Conservation (phyloP, 805 yeast species). For the Spathaspora sp. region DNA sequence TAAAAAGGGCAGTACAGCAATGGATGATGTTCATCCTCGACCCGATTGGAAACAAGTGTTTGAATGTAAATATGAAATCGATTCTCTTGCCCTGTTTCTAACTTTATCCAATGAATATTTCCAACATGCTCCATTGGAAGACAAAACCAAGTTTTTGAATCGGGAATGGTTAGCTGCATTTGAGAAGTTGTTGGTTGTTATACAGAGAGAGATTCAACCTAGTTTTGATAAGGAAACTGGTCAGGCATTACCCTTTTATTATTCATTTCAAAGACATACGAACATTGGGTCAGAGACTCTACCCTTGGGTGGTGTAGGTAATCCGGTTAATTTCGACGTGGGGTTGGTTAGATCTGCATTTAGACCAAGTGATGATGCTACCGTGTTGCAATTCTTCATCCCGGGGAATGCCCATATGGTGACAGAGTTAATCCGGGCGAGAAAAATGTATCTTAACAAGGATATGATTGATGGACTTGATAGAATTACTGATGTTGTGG, state of each 20-base stretch:
- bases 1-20: slow-evolving; percentile 46
- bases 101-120: slow-evolving; percentile 71
- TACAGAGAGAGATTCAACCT: slow-evolving; percentile 59
- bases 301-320: slow-evolving; percentile 74
- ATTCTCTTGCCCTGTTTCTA: slow-evolving; percentile 78
- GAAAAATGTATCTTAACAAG: slow-evolving; percentile 15
- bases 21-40: slow-evolving; percentile 63
- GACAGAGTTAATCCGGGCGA: slow-evolving; percentile 51
- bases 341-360: slow-evolving; percentile 80
- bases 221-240: slow-evolving; percentile 54
- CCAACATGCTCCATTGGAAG: slow-evolving; percentile 38
- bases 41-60: slow-evolving; percentile 73
- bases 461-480: not conserved
- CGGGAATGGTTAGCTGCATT: slow-evolving; percentile 58
- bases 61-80: slow-evolving; percentile 89
- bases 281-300: slow-evolving; percentile 78
- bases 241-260: slow-evolving; percentile 44
- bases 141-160: slow-evolving; percentile 46
- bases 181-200: slow-evolving; percentile 45
- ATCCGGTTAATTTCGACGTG: slow-evolving; percentile 70
- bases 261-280: slow-evolving; percentile 72
- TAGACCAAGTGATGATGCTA: slow-evolving; percentile 86
- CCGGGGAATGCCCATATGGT: slow-evolving; percentile 82
- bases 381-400: slow-evolving; percentile 72
- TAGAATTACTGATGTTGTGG: slow-evolving; percentile 15